Conservation (phyloP, 176 grass and related monocot species). For the Cenchrus purpureus region DNA sequence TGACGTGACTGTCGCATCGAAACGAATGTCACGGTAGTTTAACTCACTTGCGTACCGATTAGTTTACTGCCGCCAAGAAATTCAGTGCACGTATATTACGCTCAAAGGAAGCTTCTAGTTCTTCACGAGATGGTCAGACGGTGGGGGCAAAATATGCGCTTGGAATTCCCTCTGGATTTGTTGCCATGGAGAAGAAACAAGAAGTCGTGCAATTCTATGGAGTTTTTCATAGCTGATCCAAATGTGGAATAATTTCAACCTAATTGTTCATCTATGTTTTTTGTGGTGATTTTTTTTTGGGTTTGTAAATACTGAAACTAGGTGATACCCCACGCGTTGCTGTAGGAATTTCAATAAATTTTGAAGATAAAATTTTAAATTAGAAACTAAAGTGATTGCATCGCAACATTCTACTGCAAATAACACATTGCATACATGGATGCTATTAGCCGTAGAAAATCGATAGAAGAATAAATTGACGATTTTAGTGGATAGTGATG, state of each 20-base stretch:
- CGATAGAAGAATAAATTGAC: too few relatives aligned
- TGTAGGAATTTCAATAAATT: too few relatives aligned
- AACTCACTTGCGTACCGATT: background rate
- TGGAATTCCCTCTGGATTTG: background rate
- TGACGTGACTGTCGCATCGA: conserved; percentile 16
- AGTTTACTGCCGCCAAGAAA: conserved; percentile 25
- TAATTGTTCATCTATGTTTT: background rate
- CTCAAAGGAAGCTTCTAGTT: conserved; percentile 20
- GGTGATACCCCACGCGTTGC: too few relatives aligned
- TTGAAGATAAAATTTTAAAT: too few relatives aligned
- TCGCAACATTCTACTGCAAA: too few relatives aligned
- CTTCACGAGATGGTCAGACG: conserved; percentile 23
- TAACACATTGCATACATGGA: too few relatives aligned
- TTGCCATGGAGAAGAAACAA: background rate
- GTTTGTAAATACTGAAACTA: background rate
- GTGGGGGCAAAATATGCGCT: too few relatives aligned
- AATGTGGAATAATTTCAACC: background rate
- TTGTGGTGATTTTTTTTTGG: background rate
- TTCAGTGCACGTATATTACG: background rate
- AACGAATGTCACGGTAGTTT: background rate
- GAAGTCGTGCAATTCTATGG: background rate
- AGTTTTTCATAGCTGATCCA: background rate
- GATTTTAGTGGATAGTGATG: too few relatives aligned
- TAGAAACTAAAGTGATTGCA: too few relatives aligned
- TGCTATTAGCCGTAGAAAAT: too few relatives aligned